Evolutionary conservation across 495 filamentous ascomycete species (phyloP).

Genomic region (Neurospora sp.): DNA sequence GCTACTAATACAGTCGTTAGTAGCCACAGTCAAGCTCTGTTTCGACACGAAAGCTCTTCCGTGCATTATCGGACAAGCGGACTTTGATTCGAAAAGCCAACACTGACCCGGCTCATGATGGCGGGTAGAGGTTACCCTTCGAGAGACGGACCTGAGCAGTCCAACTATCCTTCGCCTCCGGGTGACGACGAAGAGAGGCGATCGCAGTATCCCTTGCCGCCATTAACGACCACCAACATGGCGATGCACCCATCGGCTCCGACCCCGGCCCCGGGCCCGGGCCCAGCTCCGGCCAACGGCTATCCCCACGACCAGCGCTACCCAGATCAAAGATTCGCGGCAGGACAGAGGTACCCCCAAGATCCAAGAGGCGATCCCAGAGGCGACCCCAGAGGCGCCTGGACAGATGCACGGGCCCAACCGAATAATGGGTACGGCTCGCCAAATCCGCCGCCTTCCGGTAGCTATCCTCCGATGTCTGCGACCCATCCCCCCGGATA

Average conservation of each 20-base stretch:
- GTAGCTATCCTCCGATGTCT: constrained; percentile 8
- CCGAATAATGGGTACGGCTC: neutral
- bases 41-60: neutral
- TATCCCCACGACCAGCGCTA: constrained; percentile 18
- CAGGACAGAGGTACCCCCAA: constrained; percentile 4
- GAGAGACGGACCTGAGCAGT: constrained; percentile 28
- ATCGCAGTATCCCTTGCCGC: neutral
- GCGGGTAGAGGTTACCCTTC: constrained; percentile 23
- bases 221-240: neutral
- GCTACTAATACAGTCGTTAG: neutral
- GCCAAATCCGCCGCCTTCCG: neutral
- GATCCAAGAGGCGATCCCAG: constrained; percentile 3
- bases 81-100: neutral
- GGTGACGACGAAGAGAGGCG: constrained; percentile 33
- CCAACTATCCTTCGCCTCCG: constrained; percentile 39
- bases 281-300: constrained; percentile 2
- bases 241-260: neutral
- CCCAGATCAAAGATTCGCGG: neutral
- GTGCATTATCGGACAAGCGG: neutral
- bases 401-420: neutral
- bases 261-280: neutral
- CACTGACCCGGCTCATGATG: neutral
- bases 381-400: neutral
- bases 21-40: neutral
- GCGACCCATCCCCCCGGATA: constrained; percentile 15